Base-by-base conservation (phyloP, 176 grass and related monocot genomes). In the Rhipidocladum racemiflorum region DNA sequence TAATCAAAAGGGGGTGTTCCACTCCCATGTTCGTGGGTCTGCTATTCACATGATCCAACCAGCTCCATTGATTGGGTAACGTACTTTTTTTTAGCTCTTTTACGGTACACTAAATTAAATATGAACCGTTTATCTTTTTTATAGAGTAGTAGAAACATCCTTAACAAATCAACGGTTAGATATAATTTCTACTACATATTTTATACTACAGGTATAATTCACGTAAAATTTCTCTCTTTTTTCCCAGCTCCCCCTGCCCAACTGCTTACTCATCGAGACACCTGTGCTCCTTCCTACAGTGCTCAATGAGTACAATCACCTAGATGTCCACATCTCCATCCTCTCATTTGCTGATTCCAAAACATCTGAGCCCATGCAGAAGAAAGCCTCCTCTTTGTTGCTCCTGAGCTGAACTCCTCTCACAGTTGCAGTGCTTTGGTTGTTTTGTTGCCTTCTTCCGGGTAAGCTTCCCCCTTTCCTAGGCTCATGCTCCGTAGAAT, bases 41-140 rank as follows among this genome's bases (percentile, higher is more conserved):
- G 38, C 23, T 53, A 57, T 84, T 94, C 91, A 94, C 91, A 91
- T 88, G 91, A 91, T 94, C 64, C 83, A 76, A 80, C 68, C 65
- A 66, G 72, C 65, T 46, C 54, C 65, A 84, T 88, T 81, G 71
- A 87, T 86, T 67, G 81, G 27, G 27, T 17, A 36, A 23, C 21
- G 67, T 0, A 42, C 68, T 28, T 68, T 81, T 66, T 80, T 42
- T 27, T 43, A n/a, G n/a, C n/a, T n/a, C n/a, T n/a, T n/a, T n/a
- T n/a, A n/a, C n/a, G n/a, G n/a, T n/a, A n/a, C n/a, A n/a, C n/a
- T n/a, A n/a, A n/a, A n/a, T n/a, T n/a, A n/a, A n/a, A n/a, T n/a
- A n/a, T n/a, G n/a, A n/a, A n/a, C n/a, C n/a, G n/a, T n/a, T n/a
- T n/a, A n/a, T n/a, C n/a, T n/a, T n/a, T n/a, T n/a, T n/a, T n/a